These are phyloP conservation scores for Tuber borchii DNA, from an alignment of 495 filamentous ascomycete genomes.

Conservation along the genomic window DNA sequence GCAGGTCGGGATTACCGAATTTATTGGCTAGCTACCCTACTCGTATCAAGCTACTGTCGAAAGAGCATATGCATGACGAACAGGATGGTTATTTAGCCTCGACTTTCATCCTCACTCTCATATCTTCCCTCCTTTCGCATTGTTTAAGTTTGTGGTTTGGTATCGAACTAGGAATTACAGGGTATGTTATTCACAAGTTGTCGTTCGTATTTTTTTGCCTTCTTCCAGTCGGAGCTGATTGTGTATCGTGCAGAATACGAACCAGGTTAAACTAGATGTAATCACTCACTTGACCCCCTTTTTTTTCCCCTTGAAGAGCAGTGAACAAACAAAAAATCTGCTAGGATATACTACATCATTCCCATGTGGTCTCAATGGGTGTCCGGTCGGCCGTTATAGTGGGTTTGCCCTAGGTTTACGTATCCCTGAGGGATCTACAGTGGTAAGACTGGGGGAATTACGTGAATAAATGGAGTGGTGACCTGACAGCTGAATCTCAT, in stretches of 20 bases:
- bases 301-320: constrained; percentile 8
- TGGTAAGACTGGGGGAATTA: neutral
- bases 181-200: constrained; percentile 42
- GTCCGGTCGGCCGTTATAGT: constrained; percentile 80
- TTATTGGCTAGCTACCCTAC: no score
- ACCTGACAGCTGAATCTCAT: constrained; percentile 51
- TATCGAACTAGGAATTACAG: constrained; percentile 98
- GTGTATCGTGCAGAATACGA: constrained; percentile 32
- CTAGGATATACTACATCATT: constrained; percentile 94
- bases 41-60: no score
- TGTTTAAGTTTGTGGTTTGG: no score
- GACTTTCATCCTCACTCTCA: no score
- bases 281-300: constrained; percentile 14
- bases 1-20: no score
- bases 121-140: no score
- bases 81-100: no score
- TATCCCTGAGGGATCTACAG: neutral
- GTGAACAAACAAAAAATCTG: constrained; percentile 45
- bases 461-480: constrained; percentile 58
- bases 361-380: constrained; percentile 79
- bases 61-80: no score
- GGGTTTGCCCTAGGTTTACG: constrained; percentile 41
- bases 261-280: constrained; percentile 40
- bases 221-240: constrained; percentile 13
- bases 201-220: constrained; percentile 19